Evolutionary conservation across 2,329 filamentous ascomycete genomes (phyloP).

Genomic region (Curvularia lunata): DNA sequence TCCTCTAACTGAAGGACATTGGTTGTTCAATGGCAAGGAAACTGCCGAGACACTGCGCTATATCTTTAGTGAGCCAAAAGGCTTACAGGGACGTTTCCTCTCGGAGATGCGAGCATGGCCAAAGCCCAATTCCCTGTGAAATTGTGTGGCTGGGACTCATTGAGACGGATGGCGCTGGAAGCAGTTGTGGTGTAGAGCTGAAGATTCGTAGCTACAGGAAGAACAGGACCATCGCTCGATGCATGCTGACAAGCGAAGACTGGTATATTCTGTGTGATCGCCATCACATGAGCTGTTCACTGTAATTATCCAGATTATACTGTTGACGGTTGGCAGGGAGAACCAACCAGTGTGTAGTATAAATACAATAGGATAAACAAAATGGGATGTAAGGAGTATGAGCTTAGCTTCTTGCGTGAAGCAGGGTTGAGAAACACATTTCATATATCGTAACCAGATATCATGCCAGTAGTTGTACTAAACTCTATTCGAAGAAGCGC

Average conservation of each 20-base stretch:
- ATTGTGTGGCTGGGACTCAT: neutral
- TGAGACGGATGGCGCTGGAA: neutral
- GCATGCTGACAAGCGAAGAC: neutral
- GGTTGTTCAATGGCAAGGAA: too few relatives aligned
- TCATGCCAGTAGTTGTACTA: neutral
- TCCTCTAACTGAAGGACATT: too few relatives aligned
- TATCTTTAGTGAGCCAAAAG: too few relatives aligned
- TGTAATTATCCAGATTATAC: neutral
- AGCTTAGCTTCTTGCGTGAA: neutral
- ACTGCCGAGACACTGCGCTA: too few relatives aligned
- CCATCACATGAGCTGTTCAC: neutral
- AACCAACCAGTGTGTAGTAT: neutral
- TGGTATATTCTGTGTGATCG: neutral
- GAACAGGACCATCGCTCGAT: neutral
- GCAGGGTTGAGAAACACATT: neutral
- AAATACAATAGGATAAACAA: neutral
- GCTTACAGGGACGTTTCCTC: neutral
- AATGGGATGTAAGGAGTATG: neutral
- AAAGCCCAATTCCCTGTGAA: neutral
- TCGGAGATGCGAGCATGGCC: neutral
- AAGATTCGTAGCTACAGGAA: neutral
- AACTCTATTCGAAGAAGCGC: neutral
- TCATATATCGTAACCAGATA: neutral
- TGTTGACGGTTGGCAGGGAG: neutral
- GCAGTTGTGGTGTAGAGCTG: neutral